Base-by-base conservation (phyloP, 139 green algal genomes). In the Volvox africanus region DNA sequence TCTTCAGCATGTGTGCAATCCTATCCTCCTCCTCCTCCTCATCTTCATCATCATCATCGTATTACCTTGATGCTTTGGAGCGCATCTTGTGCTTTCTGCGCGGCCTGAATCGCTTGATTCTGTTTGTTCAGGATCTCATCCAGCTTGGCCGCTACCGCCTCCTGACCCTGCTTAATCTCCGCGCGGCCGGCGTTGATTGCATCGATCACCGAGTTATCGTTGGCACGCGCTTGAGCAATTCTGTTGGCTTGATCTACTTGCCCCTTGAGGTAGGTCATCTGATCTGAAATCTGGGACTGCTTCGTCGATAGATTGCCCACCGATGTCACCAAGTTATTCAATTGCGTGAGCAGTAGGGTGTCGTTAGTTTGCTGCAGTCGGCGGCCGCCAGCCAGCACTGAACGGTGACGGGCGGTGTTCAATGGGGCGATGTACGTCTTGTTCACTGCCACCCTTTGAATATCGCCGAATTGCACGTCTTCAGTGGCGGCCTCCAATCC, bases 91-190 rank as follows among this genome's bases (percentile, higher is more conserved):
- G 92, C 89, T 44, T 87, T 62, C 36, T 93, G 76, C 32, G 92
- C 91, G n/a, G 87, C 88, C 24, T 92, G 84, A n/a, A 92, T 81
- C 69, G 93, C 91, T 77, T 93, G 61, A 71, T 96, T 86, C 91
- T 95, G 95, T 89, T 96, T 96, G 82, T 95, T 93, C 28, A 97
- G 93, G 86, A 97, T 97, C 89, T 93, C 90, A 62, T 95, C 91
- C 67, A 97, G 93, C 89, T 96, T 93, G 69, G 69, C 61, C 69
- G 95, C 93, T 11, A 97, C 92, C 0, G 80, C 67, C 16, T 89
- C 50, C 92, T 97, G 94, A 22, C 93, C 94, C 1, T 90, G 55
- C 28, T 84, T n/a, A 65, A 97, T 98, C 77, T 96, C 93, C 16
- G 91, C 82, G 9, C 94, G 93, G 19, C 93, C 93, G 24, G 89